Evolutionary conservation across 495 filamentous ascomycete genomes (phyloP).

Genomic region (Collariella sp.): DNA sequence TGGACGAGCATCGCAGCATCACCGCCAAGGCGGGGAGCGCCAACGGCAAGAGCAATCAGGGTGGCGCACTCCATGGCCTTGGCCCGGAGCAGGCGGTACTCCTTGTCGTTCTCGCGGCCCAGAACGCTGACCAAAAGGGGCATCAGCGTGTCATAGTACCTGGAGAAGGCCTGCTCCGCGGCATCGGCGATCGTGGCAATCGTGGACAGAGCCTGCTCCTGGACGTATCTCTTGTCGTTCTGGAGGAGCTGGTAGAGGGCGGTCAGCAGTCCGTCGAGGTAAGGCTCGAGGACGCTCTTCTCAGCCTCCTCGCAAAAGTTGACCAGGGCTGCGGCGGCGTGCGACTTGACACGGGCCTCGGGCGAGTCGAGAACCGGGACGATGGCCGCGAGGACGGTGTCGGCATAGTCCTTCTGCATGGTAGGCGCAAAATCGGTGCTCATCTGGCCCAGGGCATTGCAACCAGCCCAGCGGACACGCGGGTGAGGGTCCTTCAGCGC

Average conservation of each 20-base stretch:
- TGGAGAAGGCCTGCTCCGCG: slow-evolving; percentile 87
- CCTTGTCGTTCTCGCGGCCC: slow-evolving; percentile 80
- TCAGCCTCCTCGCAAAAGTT: slow-evolving; percentile 99
- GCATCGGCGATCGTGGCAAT: slow-evolving; percentile 99
- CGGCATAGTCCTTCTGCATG: slow-evolving; percentile 95
- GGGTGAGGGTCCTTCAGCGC: slow-evolving; percentile 87
- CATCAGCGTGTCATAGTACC: slow-evolving; percentile 94
- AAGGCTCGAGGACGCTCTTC: slow-evolving; percentile 83
- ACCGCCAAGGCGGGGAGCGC: slow-evolving; percentile 78
- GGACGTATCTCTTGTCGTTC: slow-evolving; percentile 88
- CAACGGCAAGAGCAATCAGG: slow-evolving; percentile 90
- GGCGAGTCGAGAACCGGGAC: slow-evolving; percentile 85
- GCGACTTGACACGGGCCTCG: slow-evolving; percentile 91
- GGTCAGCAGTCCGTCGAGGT: slow-evolving; percentile 77
- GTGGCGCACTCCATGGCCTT: slow-evolving; percentile 99
- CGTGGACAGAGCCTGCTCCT: slow-evolving; percentile 95
- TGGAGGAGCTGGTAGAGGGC: slow-evolving; percentile 77
- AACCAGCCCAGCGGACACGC: slow-evolving; percentile 93
- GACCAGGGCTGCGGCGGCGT: slow-evolving; percentile 92
- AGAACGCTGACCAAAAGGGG: slow-evolving; percentile 86
- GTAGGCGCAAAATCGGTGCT: slow-evolving; percentile 98
- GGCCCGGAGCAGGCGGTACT: slow-evolving; percentile 79
- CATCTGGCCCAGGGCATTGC: slow-evolving; percentile 99
- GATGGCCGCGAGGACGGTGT: slow-evolving; percentile 75
- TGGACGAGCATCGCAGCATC: slow-evolving; percentile 83